phyloP scores from a whole-genome alignment of 75 land plant genomes.

The Chamaecyparis obtusa region DNA sequence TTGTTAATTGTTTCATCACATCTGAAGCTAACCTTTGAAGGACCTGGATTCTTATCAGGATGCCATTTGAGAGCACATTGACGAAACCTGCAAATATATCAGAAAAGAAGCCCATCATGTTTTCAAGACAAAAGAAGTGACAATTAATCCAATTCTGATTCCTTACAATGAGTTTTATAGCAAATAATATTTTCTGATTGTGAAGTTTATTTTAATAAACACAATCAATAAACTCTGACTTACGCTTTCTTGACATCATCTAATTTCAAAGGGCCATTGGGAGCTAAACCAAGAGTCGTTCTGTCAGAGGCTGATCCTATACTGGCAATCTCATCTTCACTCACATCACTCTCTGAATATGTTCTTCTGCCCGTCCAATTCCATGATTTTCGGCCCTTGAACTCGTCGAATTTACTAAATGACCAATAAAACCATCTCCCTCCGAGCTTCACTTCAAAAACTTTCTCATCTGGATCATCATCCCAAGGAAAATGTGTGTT shows the following conservation, averaged over 20 bases:
- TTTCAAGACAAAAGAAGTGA: background rate
- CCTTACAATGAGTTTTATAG: background rate
- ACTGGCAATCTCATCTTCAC: constrained; percentile 22
- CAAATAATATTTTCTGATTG: background rate
- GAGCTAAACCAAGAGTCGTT: constrained; percentile 65
- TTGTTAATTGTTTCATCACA: background rate
- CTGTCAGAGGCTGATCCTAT: constrained; percentile 59
- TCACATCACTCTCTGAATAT: constrained; percentile 30
- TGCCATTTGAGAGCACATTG: constrained; percentile 89
- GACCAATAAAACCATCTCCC: constrained; percentile 24
- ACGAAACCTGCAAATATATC: constrained; percentile 55
- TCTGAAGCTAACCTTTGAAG: constrained; percentile 56
- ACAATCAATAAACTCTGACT: constrained; percentile 11
- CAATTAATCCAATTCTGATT: constrained; percentile 6
- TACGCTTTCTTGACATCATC: constrained; percentile 85
- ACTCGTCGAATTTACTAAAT: constrained; percentile 6
- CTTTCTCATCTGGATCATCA: constrained; percentile 17
- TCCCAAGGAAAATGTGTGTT: constrained; percentile 8
- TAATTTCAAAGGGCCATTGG: constrained; percentile 61
- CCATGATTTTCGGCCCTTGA: constrained; percentile 12
- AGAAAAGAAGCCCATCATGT: background rate
- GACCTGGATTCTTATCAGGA: constrained; percentile 85
- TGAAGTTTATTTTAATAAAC: background rate
- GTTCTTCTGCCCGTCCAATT: constrained; percentile 23
- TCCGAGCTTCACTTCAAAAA: constrained; percentile 24